Evolutionary conservation across 2,329 filamentous ascomycete species (phyloP).

Genomic region (Aspergillus oerlinghausenensis): DNA sequence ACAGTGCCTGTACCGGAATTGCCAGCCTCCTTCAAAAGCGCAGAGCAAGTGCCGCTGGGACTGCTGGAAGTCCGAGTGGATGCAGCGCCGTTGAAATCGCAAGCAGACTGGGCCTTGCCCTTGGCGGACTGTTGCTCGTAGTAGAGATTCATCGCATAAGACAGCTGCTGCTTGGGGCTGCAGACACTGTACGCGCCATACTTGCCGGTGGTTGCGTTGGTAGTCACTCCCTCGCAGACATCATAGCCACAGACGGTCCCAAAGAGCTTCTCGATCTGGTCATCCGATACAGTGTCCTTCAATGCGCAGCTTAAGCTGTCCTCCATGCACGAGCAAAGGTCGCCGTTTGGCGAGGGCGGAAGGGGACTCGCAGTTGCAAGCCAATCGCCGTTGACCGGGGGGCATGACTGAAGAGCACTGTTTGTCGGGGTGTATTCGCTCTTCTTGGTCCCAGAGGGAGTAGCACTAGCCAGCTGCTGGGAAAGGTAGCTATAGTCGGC

Average conservation of each 20-base stretch:
- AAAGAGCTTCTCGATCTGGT: conserved; percentile 66
- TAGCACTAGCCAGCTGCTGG: conserved; percentile 62
- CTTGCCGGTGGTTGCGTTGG: conserved; percentile 35
- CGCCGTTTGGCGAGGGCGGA: conserved; percentile 72
- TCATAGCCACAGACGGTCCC: conserved; percentile 40
- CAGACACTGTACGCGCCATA: conserved; percentile 46
- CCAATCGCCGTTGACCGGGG: conserved; percentile 61
- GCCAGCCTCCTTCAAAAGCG: conserved; percentile 36
- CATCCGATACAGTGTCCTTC: conserved; percentile 49
- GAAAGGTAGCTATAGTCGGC: conserved; percentile 70
- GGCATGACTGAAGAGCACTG: conserved; percentile 65
- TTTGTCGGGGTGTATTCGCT: conserved; percentile 67
- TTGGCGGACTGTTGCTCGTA: conserved; percentile 34
- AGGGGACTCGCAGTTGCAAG: conserved; percentile 59
- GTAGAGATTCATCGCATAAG: conserved; percentile 41
- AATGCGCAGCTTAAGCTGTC: conserved; percentile 66
- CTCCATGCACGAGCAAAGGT: conserved; percentile 81
- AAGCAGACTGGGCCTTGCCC: conserved; percentile 33
- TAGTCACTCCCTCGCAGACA: conserved; percentile 38
- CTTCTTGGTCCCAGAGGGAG: conserved; percentile 60
- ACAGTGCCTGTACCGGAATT: conserved; percentile 34
- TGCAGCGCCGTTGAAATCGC: conserved; percentile 41
- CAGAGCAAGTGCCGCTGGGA: conserved; percentile 31
- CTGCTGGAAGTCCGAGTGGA: conserved; percentile 27
- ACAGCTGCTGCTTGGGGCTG: conserved; percentile 37